Evolutionary conservation across 495 filamentous ascomycete species (phyloP), one percentile per base, ranked within the genome.

Genomic region (Penicillium alfredii): DNA sequence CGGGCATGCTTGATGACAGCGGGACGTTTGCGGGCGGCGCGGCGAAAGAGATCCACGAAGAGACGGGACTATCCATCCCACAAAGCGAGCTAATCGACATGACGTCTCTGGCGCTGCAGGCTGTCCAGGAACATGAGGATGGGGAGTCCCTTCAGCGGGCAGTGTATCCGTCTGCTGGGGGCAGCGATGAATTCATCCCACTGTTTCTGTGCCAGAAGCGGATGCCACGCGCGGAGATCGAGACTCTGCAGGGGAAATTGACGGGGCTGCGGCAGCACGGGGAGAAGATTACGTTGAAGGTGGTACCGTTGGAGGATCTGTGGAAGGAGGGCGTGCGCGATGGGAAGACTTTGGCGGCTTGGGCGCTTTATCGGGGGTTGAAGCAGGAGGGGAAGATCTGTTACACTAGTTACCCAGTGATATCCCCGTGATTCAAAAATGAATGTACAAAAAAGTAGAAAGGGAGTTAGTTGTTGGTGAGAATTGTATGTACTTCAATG

Each of bases 1-100:
- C 88, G 0, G 88, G 88, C 4, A 94, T 94, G 87, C 74, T 95
- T 6, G 88, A 94, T 49, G 78, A 85, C 40, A 68, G 61, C 24
- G 83, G 83, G 14, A 77, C 72, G 3, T 94, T 94, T 60, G 68
- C 73, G 4, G 87, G 88, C 3, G 73, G 72, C 2, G 88, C 88
- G 0, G 87, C 87, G 10, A 77, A 74, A 37, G 88, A 95, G 61
- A 89, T 94, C 32, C 45, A 78, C 14, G 86, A 94, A 59, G 88
- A 95, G 61, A 76, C 84, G 3, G 84, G 81, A 9, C 47, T 88
- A 21, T 65, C 64, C 35, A 75, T 84, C 26, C 56, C 61, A 10
- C 60, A 71, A 26, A 44, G 57, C 2, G 71, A 82, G 33, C 47
- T 94, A 11, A 70, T 81, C 27, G 79, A 93, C 44, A 72, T 95